Evolutionary conservation across 768 basidiomycete species (phyloP), one percentile per base, ranked within the genome.

Genomic region (Russula sp.): DNA sequence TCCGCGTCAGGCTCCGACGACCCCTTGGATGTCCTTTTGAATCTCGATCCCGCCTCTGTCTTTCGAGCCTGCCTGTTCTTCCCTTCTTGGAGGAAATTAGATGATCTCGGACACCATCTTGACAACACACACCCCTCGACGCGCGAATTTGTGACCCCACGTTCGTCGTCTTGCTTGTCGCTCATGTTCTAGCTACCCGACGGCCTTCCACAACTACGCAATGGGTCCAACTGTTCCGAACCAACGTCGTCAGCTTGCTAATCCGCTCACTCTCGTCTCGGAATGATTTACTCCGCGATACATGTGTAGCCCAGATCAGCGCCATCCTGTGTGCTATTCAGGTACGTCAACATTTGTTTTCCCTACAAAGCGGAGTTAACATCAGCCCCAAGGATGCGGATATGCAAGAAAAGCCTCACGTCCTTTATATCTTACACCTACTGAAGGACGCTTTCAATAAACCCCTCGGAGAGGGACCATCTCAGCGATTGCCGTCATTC

Each of bases 171-270:
- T 76, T 85, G 2, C 76, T 94, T n/a, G 83, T 87, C 42, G 80
- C 82, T 5, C 81, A 86, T 57, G 82, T 85, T 73, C 76, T 94
- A n/a, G 75, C 76, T 2, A 84, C 88, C 38, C 79, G 78, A 57
- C 79, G 75, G 18, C 87, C 85, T 0, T 73, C 79, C 1, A 84
- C 84, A 0, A 81, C 85, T 0, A 75, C 88, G 63, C 83, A 80
- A n/a, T 96, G 94, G 94, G 88, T 95, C 16, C 87, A 91, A 70
- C 73, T 97, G 20, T 87, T 95, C 72, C 78, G 93, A 67, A 89
- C 88, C 8, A 94, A 96, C 67, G 77, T 88, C 13, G 81, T 89
- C 14, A 83, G 89, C 51, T 68, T 98, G 54, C 80, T 90, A 2
- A 80, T 96, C 24, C 83, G 89, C 16, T 79, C 84, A 0, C 73